Conservation (phyloP, 1,284 basidiomycete species). For the Xerocomus minutiporus region DNA sequence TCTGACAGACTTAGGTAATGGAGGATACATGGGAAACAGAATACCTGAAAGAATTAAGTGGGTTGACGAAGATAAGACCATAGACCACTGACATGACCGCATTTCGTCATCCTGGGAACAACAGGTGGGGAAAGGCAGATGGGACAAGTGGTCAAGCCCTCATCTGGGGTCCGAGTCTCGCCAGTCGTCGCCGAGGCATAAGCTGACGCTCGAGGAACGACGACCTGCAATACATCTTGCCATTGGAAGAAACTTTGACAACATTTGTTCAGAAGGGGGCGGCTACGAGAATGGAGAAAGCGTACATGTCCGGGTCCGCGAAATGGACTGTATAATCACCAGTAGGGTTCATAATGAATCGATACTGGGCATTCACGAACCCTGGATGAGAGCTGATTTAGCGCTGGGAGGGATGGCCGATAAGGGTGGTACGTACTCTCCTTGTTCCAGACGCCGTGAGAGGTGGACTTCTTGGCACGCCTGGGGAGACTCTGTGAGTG, state of each 20-base stretch:
- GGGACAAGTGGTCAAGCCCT: conserved; percentile 78
- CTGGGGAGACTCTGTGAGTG: conserved; percentile 58
- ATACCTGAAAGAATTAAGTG: conserved; percentile 51
- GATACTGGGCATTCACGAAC: conserved; percentile 91
- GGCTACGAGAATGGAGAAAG: conserved; percentile 14
- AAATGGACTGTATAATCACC: conserved; percentile 94
- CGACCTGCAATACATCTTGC: conserved; percentile 94
- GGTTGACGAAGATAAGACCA: conserved; percentile 11
- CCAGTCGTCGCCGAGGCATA: conserved; percentile 50
- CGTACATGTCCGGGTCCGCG: conserved; percentile 90
- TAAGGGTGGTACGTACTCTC: conserved; percentile 61
- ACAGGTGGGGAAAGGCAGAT: conserved; percentile 92
- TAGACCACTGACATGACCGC: conserved; percentile 78
- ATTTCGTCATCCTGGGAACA: conserved; percentile 95
- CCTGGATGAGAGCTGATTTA: conserved; percentile 40
- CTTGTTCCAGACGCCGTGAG: conserved; percentile 73
- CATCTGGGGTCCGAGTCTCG: conserved; percentile 38
- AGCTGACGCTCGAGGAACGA: conserved; percentile 78
- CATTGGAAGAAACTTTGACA: conserved; percentile 80
- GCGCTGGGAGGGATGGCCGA: conserved; percentile 8
- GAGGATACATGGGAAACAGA: conserved; percentile 87
- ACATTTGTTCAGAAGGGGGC: conserved; percentile 7
- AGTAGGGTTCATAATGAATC: conserved; percentile 88
- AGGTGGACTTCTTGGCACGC: conserved; percentile 64
- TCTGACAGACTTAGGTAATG: conserved; percentile 87